Conservation (phyloP, 2,329 filamentous ascomycete genomes). For the Alternaria solani region DNA sequence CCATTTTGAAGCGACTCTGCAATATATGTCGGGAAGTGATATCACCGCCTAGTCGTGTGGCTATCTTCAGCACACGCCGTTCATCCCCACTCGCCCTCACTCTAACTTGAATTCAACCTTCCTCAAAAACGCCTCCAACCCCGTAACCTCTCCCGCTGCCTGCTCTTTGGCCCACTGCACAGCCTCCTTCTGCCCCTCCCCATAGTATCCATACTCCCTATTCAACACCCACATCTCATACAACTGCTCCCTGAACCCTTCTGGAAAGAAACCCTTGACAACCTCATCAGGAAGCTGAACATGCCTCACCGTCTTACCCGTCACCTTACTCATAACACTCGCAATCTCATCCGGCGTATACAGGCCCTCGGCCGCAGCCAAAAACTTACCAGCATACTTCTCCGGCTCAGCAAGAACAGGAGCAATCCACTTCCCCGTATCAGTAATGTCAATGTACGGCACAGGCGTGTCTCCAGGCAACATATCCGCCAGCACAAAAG, state of each 20-base stretch:
- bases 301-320: conserved; percentile 49
- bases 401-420: conserved; percentile 56
- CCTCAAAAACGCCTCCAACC: conserved; percentile 39
- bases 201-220: conserved; percentile 45
- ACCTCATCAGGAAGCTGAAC: conserved; percentile 38
- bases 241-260: conserved; percentile 25
- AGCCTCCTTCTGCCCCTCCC: conserved; percentile 27
- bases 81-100: conserved; percentile 12
- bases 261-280: conserved; percentile 35
- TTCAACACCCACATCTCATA: conserved; percentile 38
- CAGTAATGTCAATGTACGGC: conserved; percentile 57
- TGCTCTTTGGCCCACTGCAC: conserved; percentile 39
- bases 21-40: not conserved
- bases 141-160: conserved; percentile 34
- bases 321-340: conserved; percentile 50
- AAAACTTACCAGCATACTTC: conserved; percentile 53
- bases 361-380: conserved; percentile 56
- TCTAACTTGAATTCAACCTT: conserved; percentile 31
- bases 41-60: not conserved
- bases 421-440: conserved; percentile 57
- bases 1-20: not conserved
- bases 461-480: conserved; percentile 32
- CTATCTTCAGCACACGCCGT: rapidly evolving
- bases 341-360: conserved; percentile 54
- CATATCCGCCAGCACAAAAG: conserved; percentile 32